Conservation (phyloP, 768 basidiomycete species). For the Phylloporus arenicola region DNA sequence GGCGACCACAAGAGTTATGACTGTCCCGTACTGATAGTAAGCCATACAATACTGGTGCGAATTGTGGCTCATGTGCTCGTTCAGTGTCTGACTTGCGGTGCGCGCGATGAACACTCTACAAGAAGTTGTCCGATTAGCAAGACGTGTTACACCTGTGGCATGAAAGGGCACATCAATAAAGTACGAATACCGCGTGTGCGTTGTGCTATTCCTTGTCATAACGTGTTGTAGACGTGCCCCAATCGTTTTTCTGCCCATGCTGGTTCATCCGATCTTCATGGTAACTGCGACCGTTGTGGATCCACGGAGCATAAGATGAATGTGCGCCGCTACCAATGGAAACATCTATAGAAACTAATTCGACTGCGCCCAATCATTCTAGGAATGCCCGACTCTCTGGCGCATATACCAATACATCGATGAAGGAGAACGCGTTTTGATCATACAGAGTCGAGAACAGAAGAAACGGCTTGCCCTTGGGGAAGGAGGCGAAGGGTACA, state of each 20-base stretch:
- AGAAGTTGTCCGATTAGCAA: slow-evolving; percentile 77
- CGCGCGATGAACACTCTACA: slow-evolving; percentile 72
- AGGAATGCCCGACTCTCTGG: slow-evolving; percentile 87
- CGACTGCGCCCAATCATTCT: background rate
- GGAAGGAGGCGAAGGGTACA: slow-evolving; percentile 73
- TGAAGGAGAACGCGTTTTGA: slow-evolving; percentile 44
- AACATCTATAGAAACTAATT: background rate
- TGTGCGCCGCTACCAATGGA: slow-evolving; percentile 34
- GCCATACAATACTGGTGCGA: slow-evolving; percentile 21
- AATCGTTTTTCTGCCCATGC: slow-evolving; percentile 41
- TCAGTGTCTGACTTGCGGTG: slow-evolving; percentile 79
- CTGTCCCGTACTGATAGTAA: slow-evolving; percentile 70
- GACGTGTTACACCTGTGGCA: slow-evolving; percentile 73
- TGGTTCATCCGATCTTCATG: slow-evolving; percentile 23
- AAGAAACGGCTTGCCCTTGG: slow-evolving; percentile 51
- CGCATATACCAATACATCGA: slow-evolving; percentile 69
- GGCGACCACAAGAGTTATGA: slow-evolving; percentile 61
- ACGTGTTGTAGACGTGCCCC: slow-evolving; percentile 54
- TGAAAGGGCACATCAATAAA: slow-evolving; percentile 75
- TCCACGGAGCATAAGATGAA: slow-evolving; percentile 58
- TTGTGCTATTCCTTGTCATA: background rate
- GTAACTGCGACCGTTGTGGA: slow-evolving; percentile 67
- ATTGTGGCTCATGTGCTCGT: slow-evolving; percentile 1
- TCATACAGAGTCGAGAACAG: slow-evolving; percentile 42
- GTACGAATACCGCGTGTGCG: slow-evolving; percentile 29